Conservation (phyloP, 225 moss, liverwort and hornwort species). For the Climacium dendroides region DNA sequence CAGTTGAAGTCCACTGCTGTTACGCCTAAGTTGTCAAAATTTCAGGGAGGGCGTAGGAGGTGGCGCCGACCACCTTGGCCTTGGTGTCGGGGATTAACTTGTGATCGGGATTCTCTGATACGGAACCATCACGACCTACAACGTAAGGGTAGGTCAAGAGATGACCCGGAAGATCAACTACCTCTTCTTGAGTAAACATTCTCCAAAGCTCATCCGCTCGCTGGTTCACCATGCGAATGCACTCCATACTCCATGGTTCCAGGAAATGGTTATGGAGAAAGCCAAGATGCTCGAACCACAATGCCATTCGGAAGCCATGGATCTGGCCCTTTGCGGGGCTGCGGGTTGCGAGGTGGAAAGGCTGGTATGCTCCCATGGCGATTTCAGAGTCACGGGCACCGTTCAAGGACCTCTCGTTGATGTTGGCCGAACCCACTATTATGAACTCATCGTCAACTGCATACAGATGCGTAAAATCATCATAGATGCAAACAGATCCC, state of each 20-base stretch:
- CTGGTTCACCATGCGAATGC: conserved; percentile 37
- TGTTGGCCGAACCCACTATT: conserved; percentile 86
- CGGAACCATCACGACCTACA: conserved; percentile 48
- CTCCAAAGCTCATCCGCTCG: conserved; percentile 55
- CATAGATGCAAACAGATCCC: neutral
- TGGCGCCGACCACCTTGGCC: conserved; percentile 42
- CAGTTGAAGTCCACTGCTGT: neutral
- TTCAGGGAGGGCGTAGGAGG: conserved; percentile 23
- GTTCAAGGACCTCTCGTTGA: conserved; percentile 87
- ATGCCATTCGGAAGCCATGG: conserved; percentile 76
- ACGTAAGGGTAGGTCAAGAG: conserved; percentile 59
- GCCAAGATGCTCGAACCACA: conserved; percentile 85
- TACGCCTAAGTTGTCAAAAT: conserved; percentile 28
- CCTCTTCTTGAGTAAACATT: conserved; percentile 46
- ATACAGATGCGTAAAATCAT: neutral
- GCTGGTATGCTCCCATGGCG: conserved; percentile 84
- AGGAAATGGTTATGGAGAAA: conserved; percentile 50
- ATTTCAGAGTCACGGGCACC: conserved; percentile 90
- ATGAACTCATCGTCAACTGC: conserved; percentile 95
- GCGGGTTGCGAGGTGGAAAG: conserved; percentile 22
- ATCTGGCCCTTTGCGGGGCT: conserved; percentile 47
- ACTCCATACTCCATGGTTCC: conserved; percentile 42
- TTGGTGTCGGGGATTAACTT: conserved; percentile 56
- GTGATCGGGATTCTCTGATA: conserved; percentile 24
- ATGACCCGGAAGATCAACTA: conserved; percentile 64